Conservation (phyloP, 2,329 filamentous ascomycete genomes). For the Stachybotrys chartarum region DNA sequence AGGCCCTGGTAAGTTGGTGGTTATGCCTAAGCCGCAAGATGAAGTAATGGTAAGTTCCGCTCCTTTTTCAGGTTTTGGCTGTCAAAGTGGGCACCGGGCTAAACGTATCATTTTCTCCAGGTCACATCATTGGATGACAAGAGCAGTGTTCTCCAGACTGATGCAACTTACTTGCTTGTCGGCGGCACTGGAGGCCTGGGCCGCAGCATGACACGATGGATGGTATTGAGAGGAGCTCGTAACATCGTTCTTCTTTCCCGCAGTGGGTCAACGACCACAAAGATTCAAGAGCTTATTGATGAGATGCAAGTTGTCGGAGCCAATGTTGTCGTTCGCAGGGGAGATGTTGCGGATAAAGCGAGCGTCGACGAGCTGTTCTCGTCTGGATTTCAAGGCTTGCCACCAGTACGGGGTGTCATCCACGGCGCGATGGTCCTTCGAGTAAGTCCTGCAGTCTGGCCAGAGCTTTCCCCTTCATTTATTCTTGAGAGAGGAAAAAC, state of each 20-base stretch:
- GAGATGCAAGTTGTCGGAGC: neutral
- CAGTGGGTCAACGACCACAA: neutral
- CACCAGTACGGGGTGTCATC: slow-evolving; percentile 4
- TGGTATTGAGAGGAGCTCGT: neutral
- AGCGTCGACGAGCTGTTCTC: neutral
- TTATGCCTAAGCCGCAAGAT: neutral
- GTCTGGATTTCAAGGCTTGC: neutral
- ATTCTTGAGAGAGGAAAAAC: too few species aligned
- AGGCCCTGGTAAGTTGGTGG: neutral
- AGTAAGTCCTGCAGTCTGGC: neutral
- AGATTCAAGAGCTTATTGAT: neutral
- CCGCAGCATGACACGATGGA: slow-evolving; percentile 2
- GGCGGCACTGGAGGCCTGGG: slow-evolving; percentile 7
- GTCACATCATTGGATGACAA: too few species aligned
- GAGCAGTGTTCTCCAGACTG: neutral
- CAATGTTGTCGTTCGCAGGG: neutral
- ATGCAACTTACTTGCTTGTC: slow-evolving; percentile 6
- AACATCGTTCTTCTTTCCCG: neutral
- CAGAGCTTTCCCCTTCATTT: neutral
- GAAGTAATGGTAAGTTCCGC: neutral
- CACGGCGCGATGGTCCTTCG: slow-evolving; percentile 15
- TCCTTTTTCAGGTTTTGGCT: neutral
- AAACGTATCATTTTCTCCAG: neutral
- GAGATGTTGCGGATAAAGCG: slow-evolving; percentile 2
- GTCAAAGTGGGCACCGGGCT: neutral